A percentile compares a stretch with the other conserved stretches of the same genome.
These are phyloP conservation scores for Leptoxyphium fumago DNA, from an alignment of 2,329 filamentous ascomycete species.

Conservation along the genomic window DNA sequence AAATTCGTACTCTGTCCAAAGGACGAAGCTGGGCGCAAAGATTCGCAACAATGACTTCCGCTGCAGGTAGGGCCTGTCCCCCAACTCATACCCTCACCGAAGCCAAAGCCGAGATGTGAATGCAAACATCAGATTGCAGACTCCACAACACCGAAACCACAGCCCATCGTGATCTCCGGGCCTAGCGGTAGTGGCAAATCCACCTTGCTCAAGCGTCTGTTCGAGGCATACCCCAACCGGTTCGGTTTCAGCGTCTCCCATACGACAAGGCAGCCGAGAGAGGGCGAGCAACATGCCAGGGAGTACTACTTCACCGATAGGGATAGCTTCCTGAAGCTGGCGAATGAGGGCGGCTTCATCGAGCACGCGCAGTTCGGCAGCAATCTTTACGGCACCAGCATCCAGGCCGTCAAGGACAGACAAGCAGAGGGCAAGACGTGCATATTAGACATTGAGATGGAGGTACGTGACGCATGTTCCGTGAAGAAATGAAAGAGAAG, in stretches of 20 bases:
- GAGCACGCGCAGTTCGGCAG: slow-evolving; percentile 76
- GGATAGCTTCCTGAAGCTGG: slow-evolving; percentile 52
- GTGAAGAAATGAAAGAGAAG: background rate
- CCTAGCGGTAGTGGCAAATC: slow-evolving; percentile 71
- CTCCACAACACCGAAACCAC: slow-evolving; percentile 12
- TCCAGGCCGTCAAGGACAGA: slow-evolving; percentile 63
- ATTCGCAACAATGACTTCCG: too few species aligned
- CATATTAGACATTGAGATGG: slow-evolving; percentile 93
- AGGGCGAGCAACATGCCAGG: slow-evolving; percentile 58
- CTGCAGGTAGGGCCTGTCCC: background rate
- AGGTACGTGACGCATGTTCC: slow-evolving; percentile 36
- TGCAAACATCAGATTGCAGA: background rate
- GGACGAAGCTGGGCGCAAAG: too few species aligned
- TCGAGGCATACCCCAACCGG: slow-evolving; percentile 48
- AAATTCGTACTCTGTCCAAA: too few species aligned
- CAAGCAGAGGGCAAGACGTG: slow-evolving; percentile 55
- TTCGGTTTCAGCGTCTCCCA: slow-evolving; percentile 50
- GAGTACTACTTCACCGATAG: slow-evolving; percentile 69
- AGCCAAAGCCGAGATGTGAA: background rate
- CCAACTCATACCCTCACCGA: background rate
- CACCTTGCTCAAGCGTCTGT: slow-evolving; percentile 60
- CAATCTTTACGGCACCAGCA: slow-evolving; percentile 77
- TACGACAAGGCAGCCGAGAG: slow-evolving; percentile 65
- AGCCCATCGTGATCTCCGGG: slow-evolving; percentile 64
- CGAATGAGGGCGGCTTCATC: slow-evolving; percentile 59